Percentiles rank a stretch among this genome's conserved stretches.
phyloP scores from a whole-genome alignment of 306 rosid species.

The Spatholobus suberectus region DNA sequence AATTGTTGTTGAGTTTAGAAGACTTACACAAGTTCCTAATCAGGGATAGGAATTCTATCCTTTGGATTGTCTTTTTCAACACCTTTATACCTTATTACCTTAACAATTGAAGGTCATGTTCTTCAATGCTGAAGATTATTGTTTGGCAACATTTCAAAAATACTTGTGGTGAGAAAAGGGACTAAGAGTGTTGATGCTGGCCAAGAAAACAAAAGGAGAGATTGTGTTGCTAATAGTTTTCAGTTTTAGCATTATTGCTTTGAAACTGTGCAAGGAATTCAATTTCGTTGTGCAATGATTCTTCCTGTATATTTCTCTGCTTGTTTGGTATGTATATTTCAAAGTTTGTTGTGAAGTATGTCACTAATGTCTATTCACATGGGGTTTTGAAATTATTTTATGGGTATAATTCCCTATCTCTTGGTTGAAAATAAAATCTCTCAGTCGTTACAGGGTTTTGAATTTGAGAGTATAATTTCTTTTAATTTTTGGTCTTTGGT shows the following conservation, averaged over 20 bases:
- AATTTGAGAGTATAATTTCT: constrained; percentile 5
- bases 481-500: not conserved
- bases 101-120: too few species aligned
- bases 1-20: too few species aligned
- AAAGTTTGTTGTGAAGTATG: constrained; percentile 6
- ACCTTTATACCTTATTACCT: too few species aligned
- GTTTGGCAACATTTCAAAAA: constrained; percentile 3
- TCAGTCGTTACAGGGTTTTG: constrained; percentile 1
- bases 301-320: constrained; percentile 25
- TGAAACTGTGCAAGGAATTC: constrained; percentile 18
- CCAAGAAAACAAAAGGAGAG: constrained; percentile 14
- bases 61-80: too few species aligned
- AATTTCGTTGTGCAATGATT: not conserved
- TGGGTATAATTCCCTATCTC: not conserved
- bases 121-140: not conserved
- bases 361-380: not conserved
- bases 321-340: constrained; percentile 21
- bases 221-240: constrained; percentile 19
- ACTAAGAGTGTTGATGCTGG: not conserved
- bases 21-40: too few species aligned
- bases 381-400: constrained; percentile 2
- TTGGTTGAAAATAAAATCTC: constrained; percentile 9
- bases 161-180: not conserved
- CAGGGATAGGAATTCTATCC: too few species aligned
- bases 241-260: constrained; percentile 24